phyloP scores from a whole-genome alignment of 192 early-diverging fungal genomes.

The Gigaspora rosea region DNA sequence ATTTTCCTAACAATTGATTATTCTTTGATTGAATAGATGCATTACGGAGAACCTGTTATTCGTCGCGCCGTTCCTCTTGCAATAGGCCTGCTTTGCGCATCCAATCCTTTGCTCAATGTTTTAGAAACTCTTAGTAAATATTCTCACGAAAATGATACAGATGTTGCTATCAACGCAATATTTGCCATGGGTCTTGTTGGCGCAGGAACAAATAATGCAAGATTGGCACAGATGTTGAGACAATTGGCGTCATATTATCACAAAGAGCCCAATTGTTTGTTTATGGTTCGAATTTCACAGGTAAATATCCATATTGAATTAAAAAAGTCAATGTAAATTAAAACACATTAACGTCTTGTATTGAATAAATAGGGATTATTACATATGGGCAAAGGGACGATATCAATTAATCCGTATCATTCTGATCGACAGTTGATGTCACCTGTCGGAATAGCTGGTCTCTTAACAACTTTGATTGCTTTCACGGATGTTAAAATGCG shows the following conservation, averaged over 20 bases:
- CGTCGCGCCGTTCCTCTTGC: conserved; percentile 93
- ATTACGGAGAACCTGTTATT: conserved; percentile 96
- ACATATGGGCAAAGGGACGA: conserved; percentile 98
- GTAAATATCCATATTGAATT: conserved; percentile 33
- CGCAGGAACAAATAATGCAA: conserved; percentile 98
- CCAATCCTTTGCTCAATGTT: conserved; percentile 90
- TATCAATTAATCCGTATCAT: conserved; percentile 95
- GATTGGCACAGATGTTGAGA: conserved; percentile 95
- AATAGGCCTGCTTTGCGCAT: conserved; percentile 91
- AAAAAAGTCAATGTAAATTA: not conserved
- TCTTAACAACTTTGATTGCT: conserved; percentile 87
- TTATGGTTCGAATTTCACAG: conserved; percentile 84
- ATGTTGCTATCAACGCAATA: conserved; percentile 93
- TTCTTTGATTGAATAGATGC: conserved; percentile 65
- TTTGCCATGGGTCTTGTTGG: conserved; percentile 99
- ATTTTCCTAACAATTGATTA: too few relatives aligned
- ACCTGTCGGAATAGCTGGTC: conserved; percentile 81
- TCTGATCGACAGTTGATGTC: conserved; percentile 91
- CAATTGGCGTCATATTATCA: conserved; percentile 96
- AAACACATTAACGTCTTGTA: not conserved
- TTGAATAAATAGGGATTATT: conserved; percentile 62
- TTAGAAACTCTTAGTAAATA: conserved; percentile 96
- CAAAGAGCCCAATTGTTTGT: conserved; percentile 88
- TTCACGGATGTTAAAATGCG: conserved; percentile 89
- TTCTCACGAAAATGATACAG: conserved; percentile 97